Base-by-base conservation (phyloP, 2,329 filamentous ascomycete species). In the Fusarium vanettenii region DNA sequence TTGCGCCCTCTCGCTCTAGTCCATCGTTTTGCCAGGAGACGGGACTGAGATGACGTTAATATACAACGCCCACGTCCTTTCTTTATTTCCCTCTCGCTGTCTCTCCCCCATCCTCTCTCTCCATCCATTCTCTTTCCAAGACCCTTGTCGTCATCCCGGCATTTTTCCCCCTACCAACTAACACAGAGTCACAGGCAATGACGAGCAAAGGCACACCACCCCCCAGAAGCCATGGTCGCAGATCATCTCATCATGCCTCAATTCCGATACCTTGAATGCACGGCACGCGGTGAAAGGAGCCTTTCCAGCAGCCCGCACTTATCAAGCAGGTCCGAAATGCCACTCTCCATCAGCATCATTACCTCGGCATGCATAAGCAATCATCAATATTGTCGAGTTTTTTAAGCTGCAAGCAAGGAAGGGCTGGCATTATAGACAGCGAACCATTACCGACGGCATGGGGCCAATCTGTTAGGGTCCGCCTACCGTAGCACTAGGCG, bases 231-330 rank as follows among this genome's bases (percentile, higher is more conserved):
- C 68, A 68, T 66, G 63, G 66, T 52, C 61, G 73, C 67, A 73
- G 61, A 77, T 69, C 74, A 73, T 71, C 61, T 66, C 67, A 69
- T 74, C 56, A 68, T 45, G 18, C 45, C 27, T 69, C 70, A 39
- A 56, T 69, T 59, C 33, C 33, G 39, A 45, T 22, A 45, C 35
- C 29, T 63, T 48, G 33, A 56, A 64, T 31, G 39, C 57, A 50
- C 45, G 43, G 27, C 33, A 29, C 39, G 22, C 39, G 25, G 60
- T 39, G 52, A 41, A n/a, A 41, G 48, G 20, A 31, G 64, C 35
- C 37, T 48, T 55, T 45, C 31, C 14, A 27, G 37, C 57, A 50
- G 13, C 39, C 18, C 41, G 33, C 22, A 35, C 33, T 52, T 61
- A 16, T 37, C 50, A 35, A 50, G 43, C 37, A 45, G 27, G 27